Conservation (phyloP, 306 rosid species). For the Sechiopsis laciniata region DNA sequence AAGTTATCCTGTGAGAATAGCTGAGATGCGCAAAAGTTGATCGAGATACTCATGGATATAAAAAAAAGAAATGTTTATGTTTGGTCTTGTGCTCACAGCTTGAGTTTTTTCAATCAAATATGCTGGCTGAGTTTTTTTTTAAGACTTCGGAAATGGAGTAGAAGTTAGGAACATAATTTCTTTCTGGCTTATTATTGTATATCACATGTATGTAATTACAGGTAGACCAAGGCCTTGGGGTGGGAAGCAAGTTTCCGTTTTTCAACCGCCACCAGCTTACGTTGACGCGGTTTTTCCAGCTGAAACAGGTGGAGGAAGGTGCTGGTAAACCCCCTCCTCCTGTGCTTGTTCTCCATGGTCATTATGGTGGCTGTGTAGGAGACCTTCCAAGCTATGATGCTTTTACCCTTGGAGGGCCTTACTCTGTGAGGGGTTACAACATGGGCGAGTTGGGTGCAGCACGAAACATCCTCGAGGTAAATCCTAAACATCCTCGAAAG, state of each 20-base stretch:
- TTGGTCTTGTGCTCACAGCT: too few species aligned
- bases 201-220: constrained; percentile 30
- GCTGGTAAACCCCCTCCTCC: constrained; percentile 94
- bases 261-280: constrained; percentile 97
- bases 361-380: constrained; percentile 95
- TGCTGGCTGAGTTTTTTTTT: background rate
- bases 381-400: constrained; percentile 98
- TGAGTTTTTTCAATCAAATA: background rate
- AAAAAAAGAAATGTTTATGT: background rate
- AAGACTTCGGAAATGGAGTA: background rate
- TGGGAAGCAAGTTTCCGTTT: constrained; percentile 89
- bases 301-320: constrained; percentile 82
- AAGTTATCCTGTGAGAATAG: too few species aligned
- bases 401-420: constrained; percentile 95
- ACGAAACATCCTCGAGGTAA: constrained; percentile 90
- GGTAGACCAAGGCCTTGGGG: constrained; percentile 95
- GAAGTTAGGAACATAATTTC: background rate
- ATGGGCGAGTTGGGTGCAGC: constrained; percentile 98
- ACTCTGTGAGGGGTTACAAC: constrained; percentile 93
- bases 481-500: background rate
- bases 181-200: constrained; percentile 22
- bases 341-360: constrained; percentile 91
- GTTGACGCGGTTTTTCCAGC: constrained; percentile 61
- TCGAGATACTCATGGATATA: too few species aligned
- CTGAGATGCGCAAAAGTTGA: too few species aligned